Base-by-base conservation (phyloP, 768 basidiomycete genomes). In the Panellus pusillus region DNA sequence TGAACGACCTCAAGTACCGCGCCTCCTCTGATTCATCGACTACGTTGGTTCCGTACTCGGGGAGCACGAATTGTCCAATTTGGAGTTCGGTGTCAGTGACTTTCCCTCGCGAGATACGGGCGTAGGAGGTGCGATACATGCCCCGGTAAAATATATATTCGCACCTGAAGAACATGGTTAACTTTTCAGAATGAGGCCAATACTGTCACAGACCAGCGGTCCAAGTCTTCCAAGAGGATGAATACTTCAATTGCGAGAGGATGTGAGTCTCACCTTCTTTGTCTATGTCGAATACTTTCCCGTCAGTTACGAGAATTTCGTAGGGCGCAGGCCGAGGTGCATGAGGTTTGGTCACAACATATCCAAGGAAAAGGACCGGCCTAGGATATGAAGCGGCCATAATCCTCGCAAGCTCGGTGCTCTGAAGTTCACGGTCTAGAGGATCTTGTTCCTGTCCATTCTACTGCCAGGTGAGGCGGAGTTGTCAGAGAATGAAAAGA, bases 391-490 rank as follows among this genome's bases (percentile, higher is more conserved):
- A 73, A 18, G 76, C 75, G 0, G 82, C 72, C 84, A 94, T 91
- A 44, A 95, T 86, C 35, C 86, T 77, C 2, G 87, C 93, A 48
- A 96, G 73, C 63, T 87, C 91, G 19, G 68, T 84, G 48, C 88
- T 87, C 64, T 96, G 93, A 24, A 95, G 71, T 65, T 94, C 88
- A 52, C 93, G 80, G 66, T 96, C 93, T n/a, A 93, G 67, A 0
- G 87, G 81, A 43, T 93, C 91, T 66, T 94, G 89, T 79, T 95
- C 93, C 79, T 96, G 93, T 6, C 93, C 93, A 65, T 96, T 95
- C 32, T 35, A 35, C 9, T 11, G 32, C 11, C 11, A 35, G 32
- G 32, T 35, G 32, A 35, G 32, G 11, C 32, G 8, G 32, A 14
- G 9, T 35, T 14, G 14, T 24, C 24, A 24, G 24, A 24, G 24